These are phyloP conservation scores for Magnaporthiopsis rhizophila DNA, from an alignment of 2,329 filamentous ascomycete species.

Conservation along the genomic window DNA sequence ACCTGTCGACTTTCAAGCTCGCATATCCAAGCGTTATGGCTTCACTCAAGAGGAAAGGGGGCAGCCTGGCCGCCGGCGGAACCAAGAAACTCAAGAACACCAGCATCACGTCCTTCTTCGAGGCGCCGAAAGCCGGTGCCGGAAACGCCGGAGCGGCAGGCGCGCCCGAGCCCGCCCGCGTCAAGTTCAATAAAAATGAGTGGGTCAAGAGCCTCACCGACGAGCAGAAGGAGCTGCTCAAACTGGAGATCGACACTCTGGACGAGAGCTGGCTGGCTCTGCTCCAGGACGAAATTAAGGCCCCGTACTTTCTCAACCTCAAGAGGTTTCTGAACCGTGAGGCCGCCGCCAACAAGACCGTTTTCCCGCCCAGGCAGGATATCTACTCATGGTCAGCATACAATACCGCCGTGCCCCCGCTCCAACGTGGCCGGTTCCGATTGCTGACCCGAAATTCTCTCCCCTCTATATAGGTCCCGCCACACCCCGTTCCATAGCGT, in stretches of 20 bases:
- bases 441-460: neutral
- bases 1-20: neutral
- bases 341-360: constrained; percentile 61
- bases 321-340: constrained; percentile 84
- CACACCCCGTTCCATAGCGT: constrained; percentile 83
- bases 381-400: constrained; percentile 79
- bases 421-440: neutral
- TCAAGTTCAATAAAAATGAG: constrained; percentile 77
- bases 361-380: constrained; percentile 82
- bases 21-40: constrained; percentile 33
- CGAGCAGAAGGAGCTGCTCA: constrained; percentile 75
- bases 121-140: constrained; percentile 47
- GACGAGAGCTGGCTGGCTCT: constrained; percentile 86
- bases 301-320: constrained; percentile 64
- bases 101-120: constrained; percentile 87
- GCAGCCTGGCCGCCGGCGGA: constrained; percentile 36
- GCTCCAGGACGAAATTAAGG: constrained; percentile 79
- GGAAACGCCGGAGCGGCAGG: constrained; percentile 10
- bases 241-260: constrained; percentile 86
- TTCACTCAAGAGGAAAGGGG: constrained; percentile 60
- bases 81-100: constrained; percentile 68
- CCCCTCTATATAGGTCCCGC: constrained; percentile 60
- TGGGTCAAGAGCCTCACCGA: constrained; percentile 74
- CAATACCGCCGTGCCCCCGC: neutral
- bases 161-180: constrained; percentile 22